Percentiles rank a stretch among this genome's conserved stretches.
Evolutionary conservation across 164 flowering plant species (phyloP).

Genomic region (Dillenia suffruticosa): DNA sequence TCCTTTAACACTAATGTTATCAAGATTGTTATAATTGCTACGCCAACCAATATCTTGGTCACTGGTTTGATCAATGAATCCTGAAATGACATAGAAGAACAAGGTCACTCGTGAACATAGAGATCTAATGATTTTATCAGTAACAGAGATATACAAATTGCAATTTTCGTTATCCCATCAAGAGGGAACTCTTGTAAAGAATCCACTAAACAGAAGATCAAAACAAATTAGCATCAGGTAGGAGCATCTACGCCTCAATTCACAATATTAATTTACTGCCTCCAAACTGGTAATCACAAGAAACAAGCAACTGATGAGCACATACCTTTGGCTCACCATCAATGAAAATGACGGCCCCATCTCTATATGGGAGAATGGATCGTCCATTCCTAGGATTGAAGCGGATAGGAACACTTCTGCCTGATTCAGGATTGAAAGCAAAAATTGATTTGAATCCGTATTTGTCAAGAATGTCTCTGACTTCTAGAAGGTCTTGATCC

Average conservation of each 20-base stretch:
- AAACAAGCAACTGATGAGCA: no score
- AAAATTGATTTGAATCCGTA: conserved; percentile 43
- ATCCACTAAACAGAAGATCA: no score
- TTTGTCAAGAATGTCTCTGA: conserved; percentile 46
- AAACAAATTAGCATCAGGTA: no score
- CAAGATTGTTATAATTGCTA: conserved; percentile 49
- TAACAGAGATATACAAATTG: no score
- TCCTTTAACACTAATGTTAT: conserved; percentile 61
- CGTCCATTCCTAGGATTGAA: conserved; percentile 46
- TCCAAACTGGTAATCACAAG: no score
- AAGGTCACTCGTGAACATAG: neutral
- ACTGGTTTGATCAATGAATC: conserved; percentile 83
- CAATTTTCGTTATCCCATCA: no score
- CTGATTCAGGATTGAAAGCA: conserved; percentile 34
- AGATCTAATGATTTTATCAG: no score
- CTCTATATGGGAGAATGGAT: conserved; percentile 40
- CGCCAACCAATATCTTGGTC: conserved; percentile 65
- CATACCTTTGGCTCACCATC: conserved; percentile 71
- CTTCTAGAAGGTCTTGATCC: conserved; percentile 56
- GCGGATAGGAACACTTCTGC: conserved; percentile 52
- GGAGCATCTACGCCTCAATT: no score
- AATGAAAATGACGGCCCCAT: conserved; percentile 41
- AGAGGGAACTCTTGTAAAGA: no score
- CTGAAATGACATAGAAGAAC: conserved; percentile 32
- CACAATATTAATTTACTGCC: no score